These are phyloP conservation scores for Pseudohyphozyma bogoriensis DNA, from an alignment of 768 basidiomycete species.

Conservation along the genomic window DNA sequence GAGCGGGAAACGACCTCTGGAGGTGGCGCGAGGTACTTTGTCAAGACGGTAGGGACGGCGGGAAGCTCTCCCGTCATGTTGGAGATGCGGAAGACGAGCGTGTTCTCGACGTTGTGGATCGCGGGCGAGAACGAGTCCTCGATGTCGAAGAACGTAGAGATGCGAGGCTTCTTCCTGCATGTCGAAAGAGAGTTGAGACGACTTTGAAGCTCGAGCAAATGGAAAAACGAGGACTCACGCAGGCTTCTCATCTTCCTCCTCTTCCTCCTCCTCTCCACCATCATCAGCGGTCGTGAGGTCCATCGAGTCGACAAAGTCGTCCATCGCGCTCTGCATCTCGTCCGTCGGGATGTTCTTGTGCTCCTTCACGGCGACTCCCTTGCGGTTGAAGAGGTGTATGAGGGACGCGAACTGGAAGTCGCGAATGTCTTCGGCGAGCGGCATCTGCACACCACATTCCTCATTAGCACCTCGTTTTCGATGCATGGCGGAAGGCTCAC, in stretches of 20 bases:
- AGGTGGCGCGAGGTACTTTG: constrained; percentile 76
- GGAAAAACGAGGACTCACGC: neutral
- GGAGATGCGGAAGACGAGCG: constrained; percentile 64
- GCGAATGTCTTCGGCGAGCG: constrained; percentile 88
- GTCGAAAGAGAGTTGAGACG: neutral
- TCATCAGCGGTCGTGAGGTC: constrained; percentile 70
- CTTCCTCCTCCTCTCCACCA: constrained; percentile 44
- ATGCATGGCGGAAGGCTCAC: constrained; percentile 47
- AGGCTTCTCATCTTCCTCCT: too few species aligned
- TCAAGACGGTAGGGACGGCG: constrained; percentile 72
- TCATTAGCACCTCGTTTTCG: too few species aligned
- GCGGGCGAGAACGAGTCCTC: constrained; percentile 74
- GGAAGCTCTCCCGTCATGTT: constrained; percentile 65
- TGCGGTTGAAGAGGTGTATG: constrained; percentile 58
- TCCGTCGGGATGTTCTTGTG: constrained; percentile 77
- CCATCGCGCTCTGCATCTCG: constrained; percentile 71
- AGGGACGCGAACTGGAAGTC: constrained; percentile 79
- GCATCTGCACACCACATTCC: constrained; percentile 50
- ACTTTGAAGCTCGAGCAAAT: too few species aligned
- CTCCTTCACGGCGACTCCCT: constrained; percentile 58
- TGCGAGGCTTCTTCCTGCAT: constrained; percentile 33
- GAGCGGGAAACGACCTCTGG: constrained; percentile 55
- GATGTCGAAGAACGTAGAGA: constrained; percentile 54
- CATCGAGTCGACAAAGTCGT: constrained; percentile 75
- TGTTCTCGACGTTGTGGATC: constrained; percentile 83